Conservation (phyloP, 345 rosid genomes). For the Pseudoturritis turrita region DNA sequence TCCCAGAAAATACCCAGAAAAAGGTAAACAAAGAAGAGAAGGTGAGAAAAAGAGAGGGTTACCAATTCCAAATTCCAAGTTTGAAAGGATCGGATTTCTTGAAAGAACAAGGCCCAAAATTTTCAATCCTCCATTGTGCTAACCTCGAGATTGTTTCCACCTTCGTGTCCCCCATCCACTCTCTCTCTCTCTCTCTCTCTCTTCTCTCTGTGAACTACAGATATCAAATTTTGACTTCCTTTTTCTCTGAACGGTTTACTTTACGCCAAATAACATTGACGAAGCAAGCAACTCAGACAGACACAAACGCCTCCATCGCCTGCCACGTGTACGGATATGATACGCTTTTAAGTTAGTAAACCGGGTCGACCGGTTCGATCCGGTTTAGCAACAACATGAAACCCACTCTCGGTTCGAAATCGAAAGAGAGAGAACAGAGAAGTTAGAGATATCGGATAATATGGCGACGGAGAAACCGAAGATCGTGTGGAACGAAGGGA, state of each 20-base stretch:
- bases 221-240: slow-evolving; percentile 24
- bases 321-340: slow-evolving; percentile 23
- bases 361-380: not conserved
- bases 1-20: not conserved
- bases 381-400: not conserved
- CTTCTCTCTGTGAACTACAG: not conserved
- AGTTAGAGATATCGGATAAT: not conserved
- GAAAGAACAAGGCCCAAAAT: slow-evolving; percentile 69
- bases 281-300: slow-evolving; percentile 13
- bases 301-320: not conserved
- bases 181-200: not conserved
- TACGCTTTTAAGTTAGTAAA: not conserved
- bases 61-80: slow-evolving; percentile 98
- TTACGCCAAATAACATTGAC: slow-evolving; percentile 25
- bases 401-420: not conserved
- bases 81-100: slow-evolving; percentile 86
- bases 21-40: not conserved
- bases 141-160: slow-evolving; percentile 88
- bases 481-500: slow-evolving; percentile 57
- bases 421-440: not conserved
- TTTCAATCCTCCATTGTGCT: slow-evolving; percentile 93
- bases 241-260: slow-evolving; percentile 18
- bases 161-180: slow-evolving; percentile 65
- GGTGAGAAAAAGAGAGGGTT: not conserved
- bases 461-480: slow-evolving; percentile 37